Base-by-base conservation (phyloP, 495 filamentous ascomycete genomes). In the Massariosphaeria phaeospora region DNA sequence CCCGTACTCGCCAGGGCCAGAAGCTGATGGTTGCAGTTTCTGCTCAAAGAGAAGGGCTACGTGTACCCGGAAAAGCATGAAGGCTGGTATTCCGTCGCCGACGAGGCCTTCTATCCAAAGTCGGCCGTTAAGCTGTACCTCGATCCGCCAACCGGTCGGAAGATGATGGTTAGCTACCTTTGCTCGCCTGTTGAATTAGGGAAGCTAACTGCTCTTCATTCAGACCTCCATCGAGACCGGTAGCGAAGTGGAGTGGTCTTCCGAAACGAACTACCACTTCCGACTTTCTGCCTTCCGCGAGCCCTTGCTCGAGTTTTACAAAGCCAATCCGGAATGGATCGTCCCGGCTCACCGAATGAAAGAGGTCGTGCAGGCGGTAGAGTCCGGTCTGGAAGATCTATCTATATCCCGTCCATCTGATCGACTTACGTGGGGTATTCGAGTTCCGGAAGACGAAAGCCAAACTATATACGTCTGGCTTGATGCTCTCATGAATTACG, bases 391-490 rank as follows among this genome's bases (percentile, higher is more conserved):
- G 6, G 76, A 83, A 59, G 94, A 98, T 70, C 76, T 98, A 10
- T 95, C 89, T 3, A 79, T 98, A 21, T 97, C 94, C 0, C 77
- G 94, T 26, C 94, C 93, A 0, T 68, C 75, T 12, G 79, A 85
- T 46, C 78, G 93, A 29, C 70, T 97, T 21, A 79, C 68, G 20
- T 98, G 93, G 93, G 93, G 94, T 2, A 91, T 98, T 47, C 83
- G 78, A 5, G 91, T 95, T 30, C 93, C 93, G 6, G 81, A 81
- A 43, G 93, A 97, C 64, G 70, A 79, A 0, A 79, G 72, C 15
- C 94, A 97, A 70, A 96, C 91, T 2, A 91, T 98, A 57, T 98
- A 97, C 66, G 94, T 97, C 30, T 98, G 93, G 93, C 77, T 98
- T 3, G 94, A 97, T 71, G 93, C 93, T 3, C 76, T 98, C 21